Evolutionary conservation across 306 rosid species (phyloP).

Genomic region (Sicyos baderoa): DNA sequence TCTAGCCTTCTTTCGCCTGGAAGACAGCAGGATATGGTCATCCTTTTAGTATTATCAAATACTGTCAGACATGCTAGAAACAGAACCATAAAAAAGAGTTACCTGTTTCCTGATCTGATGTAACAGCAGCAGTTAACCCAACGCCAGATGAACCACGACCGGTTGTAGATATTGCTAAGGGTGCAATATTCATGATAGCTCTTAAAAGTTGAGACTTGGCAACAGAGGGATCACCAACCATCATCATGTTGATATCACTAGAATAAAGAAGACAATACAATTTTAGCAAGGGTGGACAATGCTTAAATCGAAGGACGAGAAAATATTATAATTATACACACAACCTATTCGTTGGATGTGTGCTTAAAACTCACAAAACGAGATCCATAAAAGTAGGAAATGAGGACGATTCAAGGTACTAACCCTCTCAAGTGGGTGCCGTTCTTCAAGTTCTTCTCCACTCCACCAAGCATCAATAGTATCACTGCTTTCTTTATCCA

Average conservation of each 20-base stretch:
- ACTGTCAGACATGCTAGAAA: constrained; percentile 4
- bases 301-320: background rate
- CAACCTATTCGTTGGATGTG: background rate
- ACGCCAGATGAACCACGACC: constrained; percentile 99
- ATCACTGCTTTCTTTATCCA: constrained; percentile 98
- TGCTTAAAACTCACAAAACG: constrained; percentile 8
- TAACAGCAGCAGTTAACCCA: constrained; percentile 98
- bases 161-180: constrained; percentile 92
- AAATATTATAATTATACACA: background rate
- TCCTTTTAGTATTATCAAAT: constrained; percentile 4
- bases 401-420: constrained; percentile 27
- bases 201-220: constrained; percentile 97
- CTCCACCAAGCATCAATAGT: constrained; percentile 88
- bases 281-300: constrained; percentile 8
- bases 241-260: constrained; percentile 99
- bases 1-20: constrained; percentile 96
- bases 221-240: constrained; percentile 99
- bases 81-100: constrained; percentile 19
- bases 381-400: background rate
- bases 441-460: constrained; percentile 91
- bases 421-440: constrained; percentile 98
- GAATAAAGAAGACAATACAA: constrained; percentile 22
- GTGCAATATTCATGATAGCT: constrained; percentile 92
- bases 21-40: constrained; percentile 20
- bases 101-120: constrained; percentile 99